Percentiles rank a stretch among this genome's conserved stretches.
Evolutionary conservation across 345 rosid species (phyloP).

Genomic region (Psidium guajava): DNA sequence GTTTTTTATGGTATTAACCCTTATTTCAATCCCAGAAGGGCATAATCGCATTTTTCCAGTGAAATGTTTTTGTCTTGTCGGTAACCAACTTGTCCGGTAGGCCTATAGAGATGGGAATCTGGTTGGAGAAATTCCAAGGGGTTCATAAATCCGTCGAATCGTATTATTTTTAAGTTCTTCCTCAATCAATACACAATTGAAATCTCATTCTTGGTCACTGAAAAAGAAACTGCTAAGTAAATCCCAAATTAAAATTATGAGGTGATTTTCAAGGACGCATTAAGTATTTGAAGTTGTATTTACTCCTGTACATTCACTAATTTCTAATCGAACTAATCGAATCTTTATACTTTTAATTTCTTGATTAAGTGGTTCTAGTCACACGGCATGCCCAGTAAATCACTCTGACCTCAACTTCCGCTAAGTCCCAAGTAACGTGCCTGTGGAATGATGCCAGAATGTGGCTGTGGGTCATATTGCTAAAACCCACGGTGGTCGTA

Average conservation of each 20-base stretch:
- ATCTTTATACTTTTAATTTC: neutral
- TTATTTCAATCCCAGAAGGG: neutral
- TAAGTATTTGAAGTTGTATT: neutral
- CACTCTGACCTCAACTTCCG: too few relatives aligned
- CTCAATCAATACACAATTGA: neutral
- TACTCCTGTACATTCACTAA: too few relatives aligned
- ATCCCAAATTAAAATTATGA: neutral
- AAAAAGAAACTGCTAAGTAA: neutral
- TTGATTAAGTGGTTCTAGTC: neutral
- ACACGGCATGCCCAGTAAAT: neutral
- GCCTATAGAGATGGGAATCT: neutral
- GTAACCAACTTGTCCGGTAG: neutral
- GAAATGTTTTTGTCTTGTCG: neutral
- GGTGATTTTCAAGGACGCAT: neutral
- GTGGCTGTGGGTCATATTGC: neutral
- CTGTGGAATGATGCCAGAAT: neutral
- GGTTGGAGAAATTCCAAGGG: neutral
- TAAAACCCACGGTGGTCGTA: too few relatives aligned
- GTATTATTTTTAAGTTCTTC: neutral
- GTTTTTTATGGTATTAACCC: too few relatives aligned
- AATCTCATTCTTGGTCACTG: neutral
- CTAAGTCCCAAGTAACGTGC: neutral
- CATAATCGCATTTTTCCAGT: neutral
- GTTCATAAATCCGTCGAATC: neutral
- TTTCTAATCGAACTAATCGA: too few relatives aligned